Evolutionary conservation across 2,329 filamentous ascomycete species (phyloP).

Genomic region (Ophiocordyceps camponoti-saundersi): DNA sequence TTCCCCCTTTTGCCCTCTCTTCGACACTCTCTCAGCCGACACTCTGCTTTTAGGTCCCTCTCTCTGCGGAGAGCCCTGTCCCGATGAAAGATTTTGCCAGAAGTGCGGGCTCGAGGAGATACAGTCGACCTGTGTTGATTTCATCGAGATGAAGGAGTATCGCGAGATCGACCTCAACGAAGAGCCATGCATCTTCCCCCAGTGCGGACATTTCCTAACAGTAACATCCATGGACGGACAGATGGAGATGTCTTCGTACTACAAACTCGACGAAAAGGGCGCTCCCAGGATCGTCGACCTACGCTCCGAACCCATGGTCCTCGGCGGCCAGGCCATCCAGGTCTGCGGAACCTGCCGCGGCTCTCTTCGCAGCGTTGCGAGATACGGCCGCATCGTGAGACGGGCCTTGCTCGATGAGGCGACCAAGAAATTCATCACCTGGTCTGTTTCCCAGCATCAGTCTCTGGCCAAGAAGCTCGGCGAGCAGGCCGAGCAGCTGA

Average conservation of each 20-base stretch:
- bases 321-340: conserved; percentile 23
- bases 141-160: conserved; percentile 36
- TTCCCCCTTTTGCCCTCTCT: background rate
- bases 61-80: conserved; percentile 48
- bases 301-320: conserved; percentile 28
- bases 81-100: conserved; percentile 35
- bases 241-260: conserved; percentile 35
- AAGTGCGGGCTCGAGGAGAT: conserved; percentile 27
- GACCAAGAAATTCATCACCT: conserved; percentile 46
- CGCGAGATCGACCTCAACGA: conserved; percentile 38
- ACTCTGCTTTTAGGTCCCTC: conserved; percentile 23
- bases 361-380: conserved; percentile 35
- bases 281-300: conserved; percentile 15
- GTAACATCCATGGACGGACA: conserved; percentile 41
- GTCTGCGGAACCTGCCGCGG: conserved; percentile 44
- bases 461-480: conserved; percentile 3
- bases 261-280: conserved; percentile 21
- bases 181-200: conserved; percentile 42
- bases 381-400: conserved; percentile 46
- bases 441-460: conserved; percentile 19
- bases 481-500: conserved; percentile 3
- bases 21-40: background rate
- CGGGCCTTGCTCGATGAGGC: conserved; percentile 43
- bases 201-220: conserved; percentile 48
- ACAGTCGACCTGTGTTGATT: conserved; percentile 34